Base-by-base conservation (phyloP, 768 basidiomycete genomes). In the Mycena sanguinolenta region DNA sequence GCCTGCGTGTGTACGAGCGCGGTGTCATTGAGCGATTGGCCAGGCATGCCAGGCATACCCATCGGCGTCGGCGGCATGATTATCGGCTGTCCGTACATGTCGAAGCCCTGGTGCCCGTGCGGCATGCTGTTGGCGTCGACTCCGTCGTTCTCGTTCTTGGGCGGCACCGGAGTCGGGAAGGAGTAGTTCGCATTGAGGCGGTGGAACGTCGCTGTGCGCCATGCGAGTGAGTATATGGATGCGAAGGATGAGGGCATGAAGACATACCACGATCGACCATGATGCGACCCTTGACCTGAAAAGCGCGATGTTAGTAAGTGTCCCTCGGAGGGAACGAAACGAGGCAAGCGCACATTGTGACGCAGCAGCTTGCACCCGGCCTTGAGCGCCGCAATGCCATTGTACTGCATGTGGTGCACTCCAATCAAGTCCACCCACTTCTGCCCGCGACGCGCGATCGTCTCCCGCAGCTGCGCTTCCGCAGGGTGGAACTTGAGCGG, bases 351-450 rank as follows among this genome's bases (percentile, higher is more conserved):
- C 52, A 90, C 89, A 65, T 85, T 88, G 64, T 88, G 88, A 70
- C 85, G 87, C 61, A 85, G 57, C n/a, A 83, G 63, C 63, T 79
- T 83, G 65, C 78, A 79, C 2, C 75, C 76, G 13, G 54, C 46
- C 57, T 83, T 84, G 23, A 84, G 63, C 14, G 83, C 85, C 17
- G 86, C 88, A 28, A 86, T 82, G 7, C 89, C 89, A n/a, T 82
- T 80, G 76, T 87, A 91, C 63, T 87, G 82, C 73, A 86, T 85
- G 72, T 91, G 89, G 68, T 89, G 88, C 21, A 88, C 78, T 0
- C 88, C 89, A 32, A 85, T 87, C 34, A 90, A 71, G 4, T 76
- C 77, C 27, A 82, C 76, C 90, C 90, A 91, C 76, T 87, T 88
- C 79, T 82, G 84, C 12, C 90, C 90, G n/a, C 90, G 82, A 52